Percentiles rank a stretch among this genome's conserved stretches.
phyloP scores from a whole-genome alignment of 2,329 filamentous ascomycete genomes.

The Aspergillus transmontanensis region DNA sequence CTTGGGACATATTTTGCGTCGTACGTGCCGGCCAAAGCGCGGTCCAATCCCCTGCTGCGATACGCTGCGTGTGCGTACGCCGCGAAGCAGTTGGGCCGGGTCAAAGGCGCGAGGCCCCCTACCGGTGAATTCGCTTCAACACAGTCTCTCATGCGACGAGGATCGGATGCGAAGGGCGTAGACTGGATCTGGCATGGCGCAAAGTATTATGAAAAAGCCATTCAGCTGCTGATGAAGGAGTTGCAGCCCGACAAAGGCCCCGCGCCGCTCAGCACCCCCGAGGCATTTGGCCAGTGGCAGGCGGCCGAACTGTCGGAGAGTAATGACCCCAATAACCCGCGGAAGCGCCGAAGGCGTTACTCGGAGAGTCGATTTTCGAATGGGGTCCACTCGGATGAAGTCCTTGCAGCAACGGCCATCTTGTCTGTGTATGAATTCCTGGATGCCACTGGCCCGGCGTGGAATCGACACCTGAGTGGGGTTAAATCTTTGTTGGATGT shows the following conservation, averaged over 20 bases:
- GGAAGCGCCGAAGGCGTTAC: constrained; percentile 43
- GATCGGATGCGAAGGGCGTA: constrained; percentile 50
- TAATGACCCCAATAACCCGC: constrained; percentile 40
- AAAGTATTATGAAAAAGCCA: constrained; percentile 65
- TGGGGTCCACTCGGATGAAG: constrained; percentile 55
- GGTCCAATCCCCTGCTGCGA: constrained; percentile 50
- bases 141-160: constrained; percentile 58
- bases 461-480: constrained; percentile 66
- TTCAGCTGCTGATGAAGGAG: constrained; percentile 57
- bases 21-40: constrained; percentile 61
- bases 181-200: constrained; percentile 65
- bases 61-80: constrained; percentile 63
- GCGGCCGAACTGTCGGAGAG: constrained; percentile 35
- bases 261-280: constrained; percentile 35
- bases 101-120: constrained; percentile 55
- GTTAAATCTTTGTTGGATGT: constrained; percentile 63
- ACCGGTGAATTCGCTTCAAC: constrained; percentile 48
- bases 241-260: constrained; percentile 42
- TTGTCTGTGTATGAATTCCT: constrained; percentile 69
- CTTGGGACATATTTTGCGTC: constrained; percentile 62
- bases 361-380: constrained; percentile 49
- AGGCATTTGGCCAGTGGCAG: constrained; percentile 41
- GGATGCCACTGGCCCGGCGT: constrained; percentile 65
- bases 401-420: constrained; percentile 67
- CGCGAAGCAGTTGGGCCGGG: constrained; percentile 62